Evolutionary conservation across 2,329 filamentous ascomycete genomes (phyloP), one percentile per base, ranked within the genome.

Genomic region (Moelleriella libera): DNA sequence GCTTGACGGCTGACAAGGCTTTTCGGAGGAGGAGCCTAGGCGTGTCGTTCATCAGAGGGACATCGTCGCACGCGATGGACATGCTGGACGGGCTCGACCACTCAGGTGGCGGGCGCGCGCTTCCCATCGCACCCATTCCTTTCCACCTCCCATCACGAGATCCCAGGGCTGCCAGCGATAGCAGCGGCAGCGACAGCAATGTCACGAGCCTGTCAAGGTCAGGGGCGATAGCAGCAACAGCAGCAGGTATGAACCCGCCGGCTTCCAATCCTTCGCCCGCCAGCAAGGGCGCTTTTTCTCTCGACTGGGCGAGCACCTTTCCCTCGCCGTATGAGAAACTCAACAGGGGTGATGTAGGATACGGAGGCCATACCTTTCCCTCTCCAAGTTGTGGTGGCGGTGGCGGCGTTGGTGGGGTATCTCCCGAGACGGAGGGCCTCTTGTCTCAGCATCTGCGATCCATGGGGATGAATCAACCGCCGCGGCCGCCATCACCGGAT

Each of bases 371-470:
- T 47, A 63, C 68, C 0, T 80, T 74, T 53, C 54, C 43, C 45
- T 41, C 49, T 53, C 54, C 42, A 43, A 43, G 49, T n/a, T n/a
- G n/a, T 21, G 21, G 21, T 21, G 21, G 21, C 3, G 21, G 21
- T 21, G 21, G 21, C 3, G 21, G 21, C 21, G 21, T 59, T 55
- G 28, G 60, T 54, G 7, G 60, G 60, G 62, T 63, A 50, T 57
- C 64, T 2, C 67, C 62, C n/a, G 48, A 43, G 10, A 48, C 49
- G 2, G 82, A 87, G 55, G 78, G 85, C 3, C 63, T 92, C 12
- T 66, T 92, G 12, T 85, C 85, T 9, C 79, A 79, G 59, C 74
- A 80, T 48, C 65, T 90, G 43, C 74, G 79, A 53, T 76, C 78
- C 5, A 64, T 86, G 5, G 83, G 79, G 39, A 70, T 71, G 29